Evolutionary conservation across 2,329 filamentous ascomycete species (phyloP).

Genomic region (Epichloe aotearoae): DNA sequence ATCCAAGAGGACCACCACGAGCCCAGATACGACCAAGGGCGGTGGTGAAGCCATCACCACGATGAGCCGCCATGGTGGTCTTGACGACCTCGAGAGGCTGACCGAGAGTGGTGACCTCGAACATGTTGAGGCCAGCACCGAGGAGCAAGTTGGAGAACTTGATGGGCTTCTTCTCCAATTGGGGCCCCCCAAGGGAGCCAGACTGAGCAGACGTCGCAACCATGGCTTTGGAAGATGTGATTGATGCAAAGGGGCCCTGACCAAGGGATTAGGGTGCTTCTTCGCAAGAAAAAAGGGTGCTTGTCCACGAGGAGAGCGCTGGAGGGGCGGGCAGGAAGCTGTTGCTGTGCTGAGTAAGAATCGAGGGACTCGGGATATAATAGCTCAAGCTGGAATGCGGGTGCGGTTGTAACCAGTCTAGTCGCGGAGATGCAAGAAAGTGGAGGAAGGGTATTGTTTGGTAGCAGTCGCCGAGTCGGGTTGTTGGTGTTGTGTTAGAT

Average conservation of each 20-base stretch:
- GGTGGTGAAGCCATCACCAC: conserved; percentile 70
- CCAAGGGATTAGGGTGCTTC: conserved; percentile 93
- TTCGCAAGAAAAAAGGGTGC: conserved; percentile 40
- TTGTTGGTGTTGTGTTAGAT: too few species aligned
- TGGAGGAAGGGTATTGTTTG: not conserved
- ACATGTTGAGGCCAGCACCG: conserved; percentile 88
- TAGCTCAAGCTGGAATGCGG: not conserved
- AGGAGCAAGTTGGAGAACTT: conserved; percentile 99
- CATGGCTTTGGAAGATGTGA: conserved; percentile 44
- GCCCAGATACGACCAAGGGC: conserved; percentile 83
- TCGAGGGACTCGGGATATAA: not conserved
- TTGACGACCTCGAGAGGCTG: conserved; percentile 96
- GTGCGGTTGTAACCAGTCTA: not conserved
- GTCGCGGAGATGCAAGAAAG: not conserved
- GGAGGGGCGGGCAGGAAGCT: not conserved
- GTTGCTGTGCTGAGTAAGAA: conserved; percentile 4
- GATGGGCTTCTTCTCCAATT: conserved; percentile 96
- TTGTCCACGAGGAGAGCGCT: conserved; percentile 13
- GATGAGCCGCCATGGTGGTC: conserved; percentile 98
- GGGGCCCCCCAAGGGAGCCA: conserved; percentile 33
- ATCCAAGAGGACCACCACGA: conserved; percentile 85
- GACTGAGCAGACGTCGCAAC: conserved; percentile 43
- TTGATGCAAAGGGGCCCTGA: conserved; percentile 66
- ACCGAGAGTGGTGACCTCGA: conserved; percentile 59
- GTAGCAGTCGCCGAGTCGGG: not conserved